These are phyloP conservation scores for Cetradonia linearis DNA, from an alignment of 495 filamentous ascomycete genomes.

Conservation along the genomic window DNA sequence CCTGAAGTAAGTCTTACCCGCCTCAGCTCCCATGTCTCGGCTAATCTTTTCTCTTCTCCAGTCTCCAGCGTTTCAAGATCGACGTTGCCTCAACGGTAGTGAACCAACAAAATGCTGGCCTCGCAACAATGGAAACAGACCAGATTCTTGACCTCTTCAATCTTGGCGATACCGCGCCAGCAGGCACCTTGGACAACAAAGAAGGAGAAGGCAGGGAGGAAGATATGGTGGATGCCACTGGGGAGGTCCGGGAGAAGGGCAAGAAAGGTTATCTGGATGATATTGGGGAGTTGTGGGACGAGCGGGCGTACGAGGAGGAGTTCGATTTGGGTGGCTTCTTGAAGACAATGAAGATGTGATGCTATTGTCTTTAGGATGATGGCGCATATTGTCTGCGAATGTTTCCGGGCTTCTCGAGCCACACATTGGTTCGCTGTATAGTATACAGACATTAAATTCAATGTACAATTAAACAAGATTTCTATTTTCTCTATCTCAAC, in stretches of 20 bases:
- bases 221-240: conserved; percentile 87
- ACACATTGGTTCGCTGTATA: no score
- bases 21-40: not conserved
- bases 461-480: no score
- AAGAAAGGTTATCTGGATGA: conserved; percentile 95
- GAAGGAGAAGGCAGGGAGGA: conserved; percentile 55
- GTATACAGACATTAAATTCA: no score
- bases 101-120: conserved; percentile 95
- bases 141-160: conserved; percentile 96
- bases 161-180: conserved; percentile 63
- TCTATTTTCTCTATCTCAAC: no score
- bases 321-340: conserved; percentile 91
- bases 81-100: conserved; percentile 97
- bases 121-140: conserved; percentile 94
- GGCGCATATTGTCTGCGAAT: no score
- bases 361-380: not conserved
- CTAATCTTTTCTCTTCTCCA: conserved; percentile 26
- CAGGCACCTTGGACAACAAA: conserved; percentile 40
- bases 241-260: conserved; percentile 85
- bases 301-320: conserved; percentile 90
- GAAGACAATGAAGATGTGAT: conserved; percentile 62
- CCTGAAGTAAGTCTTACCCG: conserved; percentile 54
- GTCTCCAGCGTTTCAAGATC: conserved; percentile 98
- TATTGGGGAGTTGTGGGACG: conserved; percentile 92
- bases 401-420: no score